Evolutionary conservation across 2,329 filamentous ascomycete species (phyloP).

Genomic region (Monosporascus cannonballus): DNA sequence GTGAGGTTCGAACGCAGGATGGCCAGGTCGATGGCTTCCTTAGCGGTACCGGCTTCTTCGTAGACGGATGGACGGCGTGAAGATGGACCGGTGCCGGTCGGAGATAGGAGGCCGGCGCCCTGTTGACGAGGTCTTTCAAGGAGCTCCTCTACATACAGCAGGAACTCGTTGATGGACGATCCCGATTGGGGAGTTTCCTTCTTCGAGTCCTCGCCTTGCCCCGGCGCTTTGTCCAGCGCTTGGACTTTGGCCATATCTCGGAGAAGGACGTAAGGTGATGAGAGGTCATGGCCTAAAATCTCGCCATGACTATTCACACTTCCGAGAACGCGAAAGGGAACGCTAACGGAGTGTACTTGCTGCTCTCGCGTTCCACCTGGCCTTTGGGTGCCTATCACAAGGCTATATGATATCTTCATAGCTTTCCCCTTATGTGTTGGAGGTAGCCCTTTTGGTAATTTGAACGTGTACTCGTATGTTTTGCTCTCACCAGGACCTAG

Average conservation of each 20-base stretch:
- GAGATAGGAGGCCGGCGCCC: constrained; percentile 62
- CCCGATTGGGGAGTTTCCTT: constrained; percentile 23
- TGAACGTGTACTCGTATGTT: constrained; percentile 81
- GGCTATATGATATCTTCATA: constrained; percentile 87
- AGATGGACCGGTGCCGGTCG: constrained; percentile 54
- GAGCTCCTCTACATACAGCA: constrained; percentile 71
- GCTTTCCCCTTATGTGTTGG: constrained; percentile 86
- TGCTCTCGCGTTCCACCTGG: constrained; percentile 72
- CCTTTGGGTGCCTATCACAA: constrained; percentile 87
- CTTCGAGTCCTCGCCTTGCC: constrained; percentile 13
- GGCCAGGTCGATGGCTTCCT: constrained; percentile 85
- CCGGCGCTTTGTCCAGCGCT: constrained; percentile 34
- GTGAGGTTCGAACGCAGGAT: constrained; percentile 77
- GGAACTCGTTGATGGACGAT: constrained; percentile 58
- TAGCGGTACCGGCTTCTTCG: constrained; percentile 57
- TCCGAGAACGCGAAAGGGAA: constrained; percentile 88
- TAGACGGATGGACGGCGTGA: constrained; percentile 50
- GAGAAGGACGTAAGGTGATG: constrained; percentile 87
- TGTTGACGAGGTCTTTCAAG: constrained; percentile 50
- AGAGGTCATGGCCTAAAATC: constrained; percentile 86
- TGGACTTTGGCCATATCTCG: constrained; percentile 71
- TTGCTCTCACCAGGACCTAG: constrained; percentile 84
- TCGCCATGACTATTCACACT: constrained; percentile 87
- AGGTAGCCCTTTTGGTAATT: constrained; percentile 79
- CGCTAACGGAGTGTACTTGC: constrained; percentile 82